Base-by-base conservation (phyloP, 1,284 basidiomycete genomes). In the Ganoderma lucidum region DNA sequence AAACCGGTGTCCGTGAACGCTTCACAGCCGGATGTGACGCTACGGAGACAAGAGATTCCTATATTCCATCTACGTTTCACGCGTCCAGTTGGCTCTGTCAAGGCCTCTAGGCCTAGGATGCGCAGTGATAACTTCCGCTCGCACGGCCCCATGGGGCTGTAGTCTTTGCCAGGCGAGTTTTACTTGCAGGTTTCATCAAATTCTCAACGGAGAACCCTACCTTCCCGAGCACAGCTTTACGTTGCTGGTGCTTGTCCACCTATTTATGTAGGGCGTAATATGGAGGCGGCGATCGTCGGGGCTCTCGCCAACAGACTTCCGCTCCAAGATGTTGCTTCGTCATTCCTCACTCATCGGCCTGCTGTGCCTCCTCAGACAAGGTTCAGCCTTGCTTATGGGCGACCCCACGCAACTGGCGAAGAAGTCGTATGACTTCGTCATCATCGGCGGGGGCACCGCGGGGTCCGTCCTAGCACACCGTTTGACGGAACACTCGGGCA, bases 381-480 rank as follows among this genome's bases (percentile, higher is more conserved):
- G 55, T 9, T 56, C 32, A 56, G 55, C 55, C 10, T 30, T 19
- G 15, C 55, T 56, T 19, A 1, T 56, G 15, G 19, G 4, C 15
- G 55, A 56, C 55, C 55, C 28, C 17, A 56, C 55, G 19, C 55
- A 19, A 35, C 14, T 56, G 30, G 12, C 55, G 32, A 56, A 56
- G 30, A 56, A 56, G 30, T 35, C 55, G 30, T 56, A 56, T 35
- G 55, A 56, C 32, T 56, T 56, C 55, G 15, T 56, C 55, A n/a
- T 56, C 32, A 35, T 56, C 17, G 55, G 55, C 30, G 55, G 30
- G 3, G 55, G 55, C 2, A 8, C 55, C 6, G 55, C 55, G 3
- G 55, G 55, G 17, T 56, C 55, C 55, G 55, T 56, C 30, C 32
- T 56, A 35, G 55, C 55, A 19, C 28, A 56, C 32, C 55, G 55